Conservation (phyloP, 352 stramenopile genomes). For the Globisporangium yorkense region DNA sequence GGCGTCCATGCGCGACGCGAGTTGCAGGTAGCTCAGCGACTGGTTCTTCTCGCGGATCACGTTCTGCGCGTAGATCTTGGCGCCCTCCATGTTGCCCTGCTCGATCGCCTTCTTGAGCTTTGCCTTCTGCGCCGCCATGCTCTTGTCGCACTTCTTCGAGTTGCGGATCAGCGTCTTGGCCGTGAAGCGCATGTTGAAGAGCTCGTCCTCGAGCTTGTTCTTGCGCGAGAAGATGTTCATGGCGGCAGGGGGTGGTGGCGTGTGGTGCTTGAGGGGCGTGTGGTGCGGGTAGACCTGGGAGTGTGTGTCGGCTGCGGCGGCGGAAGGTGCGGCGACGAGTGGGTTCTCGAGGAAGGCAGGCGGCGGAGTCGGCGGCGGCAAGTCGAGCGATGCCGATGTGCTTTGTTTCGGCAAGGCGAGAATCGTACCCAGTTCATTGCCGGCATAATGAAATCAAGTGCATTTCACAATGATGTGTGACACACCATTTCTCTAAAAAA, state of each 20-base stretch:
- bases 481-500: not conserved
- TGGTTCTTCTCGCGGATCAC: constrained; percentile 83
- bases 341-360: too few relatives aligned
- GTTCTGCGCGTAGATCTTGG: constrained; percentile 96
- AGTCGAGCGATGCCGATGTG: too few relatives aligned
- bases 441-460: not conserved
- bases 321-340: too few relatives aligned
- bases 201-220: constrained; percentile 82
- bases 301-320: too few relatives aligned
- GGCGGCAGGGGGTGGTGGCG: not conserved
- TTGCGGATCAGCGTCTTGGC: constrained; percentile 87
- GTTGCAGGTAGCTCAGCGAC: constrained; percentile 94
- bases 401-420: not conserved
- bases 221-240: constrained; percentile 86
- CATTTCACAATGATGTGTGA: not conserved
- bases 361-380: too few relatives aligned
- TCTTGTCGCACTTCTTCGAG: constrained; percentile 98
- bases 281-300: too few relatives aligned
- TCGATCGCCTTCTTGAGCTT: constrained; percentile 97
- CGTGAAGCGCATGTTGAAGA: constrained; percentile 90
- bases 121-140: constrained; percentile 89
- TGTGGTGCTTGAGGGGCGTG: too few relatives aligned
- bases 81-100: constrained; percentile 96
- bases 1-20: constrained; percentile 95
- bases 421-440: not conserved